These are phyloP conservation scores for Diaporthe caulivora DNA, from an alignment of 2,329 filamentous ascomycete species.

Conservation along the genomic window DNA sequence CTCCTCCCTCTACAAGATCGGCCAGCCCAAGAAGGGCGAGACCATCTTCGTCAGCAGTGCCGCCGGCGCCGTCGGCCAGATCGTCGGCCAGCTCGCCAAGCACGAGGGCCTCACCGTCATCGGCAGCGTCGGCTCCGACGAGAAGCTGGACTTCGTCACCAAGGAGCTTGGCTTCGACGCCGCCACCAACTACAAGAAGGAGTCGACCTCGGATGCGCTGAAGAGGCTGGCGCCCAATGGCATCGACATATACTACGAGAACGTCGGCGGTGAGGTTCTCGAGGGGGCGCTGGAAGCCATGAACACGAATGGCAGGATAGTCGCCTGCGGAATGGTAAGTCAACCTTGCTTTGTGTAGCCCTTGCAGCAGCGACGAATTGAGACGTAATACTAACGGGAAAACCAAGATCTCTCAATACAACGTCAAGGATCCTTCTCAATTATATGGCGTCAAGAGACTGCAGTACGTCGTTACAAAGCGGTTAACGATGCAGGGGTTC, in stretches of 20 bases:
- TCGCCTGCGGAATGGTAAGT: slow-evolving; percentile 72
- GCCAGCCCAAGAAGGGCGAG: slow-evolving; percentile 78
- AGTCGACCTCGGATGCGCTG: slow-evolving; percentile 77
- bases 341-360: slow-evolving; percentile 41
- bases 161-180: slow-evolving; percentile 65
- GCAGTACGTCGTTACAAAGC: slow-evolving; percentile 74
- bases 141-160: slow-evolving; percentile 78
- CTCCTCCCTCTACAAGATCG: slow-evolving; percentile 75
- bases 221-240: slow-evolving; percentile 79
- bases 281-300: slow-evolving; percentile 58
- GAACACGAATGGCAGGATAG: slow-evolving; percentile 75
- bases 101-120: slow-evolving; percentile 83
- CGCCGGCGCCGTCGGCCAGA: slow-evolving; percentile 83
- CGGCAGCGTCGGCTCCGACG: slow-evolving; percentile 82
- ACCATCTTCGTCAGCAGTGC: slow-evolving; percentile 87
- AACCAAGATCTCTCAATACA: slow-evolving; percentile 79
- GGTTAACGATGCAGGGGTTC: slow-evolving; percentile 80
- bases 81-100: slow-evolving; percentile 88
- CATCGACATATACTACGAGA: slow-evolving; percentile 76
- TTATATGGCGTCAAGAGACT: slow-evolving; percentile 77
- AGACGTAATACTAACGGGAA: neutral
- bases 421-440: slow-evolving; percentile 61
- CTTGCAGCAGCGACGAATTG: neutral
- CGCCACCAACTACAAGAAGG: slow-evolving; percentile 92
- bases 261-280: slow-evolving; percentile 65